These are phyloP conservation scores for Lactifluus piperatus DNA, from an alignment of 768 basidiomycete genomes.

Conservation along the genomic window DNA sequence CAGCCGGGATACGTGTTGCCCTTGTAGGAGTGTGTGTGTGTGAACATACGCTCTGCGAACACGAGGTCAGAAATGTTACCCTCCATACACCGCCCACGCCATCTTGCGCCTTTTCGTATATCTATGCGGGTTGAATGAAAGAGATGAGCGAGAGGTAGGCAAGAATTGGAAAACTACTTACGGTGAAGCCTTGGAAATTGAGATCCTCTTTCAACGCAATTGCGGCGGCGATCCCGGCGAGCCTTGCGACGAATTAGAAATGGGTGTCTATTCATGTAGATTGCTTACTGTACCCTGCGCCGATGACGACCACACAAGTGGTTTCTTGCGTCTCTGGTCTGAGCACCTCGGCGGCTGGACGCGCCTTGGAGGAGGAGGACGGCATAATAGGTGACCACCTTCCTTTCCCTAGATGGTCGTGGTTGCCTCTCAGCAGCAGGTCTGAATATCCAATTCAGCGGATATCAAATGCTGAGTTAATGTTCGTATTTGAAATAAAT, in stretches of 20 bases:
- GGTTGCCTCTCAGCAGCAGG: too few relatives aligned
- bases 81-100: conserved; percentile 27
- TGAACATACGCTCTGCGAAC: neutral
- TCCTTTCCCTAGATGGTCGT: neutral
- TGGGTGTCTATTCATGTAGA: too few relatives aligned
- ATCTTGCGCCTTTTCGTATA: conserved; percentile 26
- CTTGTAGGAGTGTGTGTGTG: neutral
- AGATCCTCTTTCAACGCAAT: conserved; percentile 28
- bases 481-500: too few relatives aligned
- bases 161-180: conserved; percentile 11
- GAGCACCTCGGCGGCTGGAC: neutral
- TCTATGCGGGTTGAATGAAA: conserved; percentile 23
- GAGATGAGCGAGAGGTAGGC: neutral
- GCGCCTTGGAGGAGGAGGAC: neutral
- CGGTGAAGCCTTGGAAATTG: conserved; percentile 26
- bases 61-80: too few relatives aligned
- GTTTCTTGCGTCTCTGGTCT: conserved; percentile 11
- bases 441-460: too few relatives aligned
- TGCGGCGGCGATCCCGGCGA: conserved; percentile 26
- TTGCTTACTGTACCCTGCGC: conserved; percentile 24
- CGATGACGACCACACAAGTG: conserved; percentile 22
- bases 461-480: too few relatives aligned
- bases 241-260: conserved; percentile 4
- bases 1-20: conserved; percentile 27
- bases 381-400: neutral